Evolutionary conservation across 1,139 yeast genomes (phyloP).

Genomic region (Lodderomyces elongisporus): DNA sequence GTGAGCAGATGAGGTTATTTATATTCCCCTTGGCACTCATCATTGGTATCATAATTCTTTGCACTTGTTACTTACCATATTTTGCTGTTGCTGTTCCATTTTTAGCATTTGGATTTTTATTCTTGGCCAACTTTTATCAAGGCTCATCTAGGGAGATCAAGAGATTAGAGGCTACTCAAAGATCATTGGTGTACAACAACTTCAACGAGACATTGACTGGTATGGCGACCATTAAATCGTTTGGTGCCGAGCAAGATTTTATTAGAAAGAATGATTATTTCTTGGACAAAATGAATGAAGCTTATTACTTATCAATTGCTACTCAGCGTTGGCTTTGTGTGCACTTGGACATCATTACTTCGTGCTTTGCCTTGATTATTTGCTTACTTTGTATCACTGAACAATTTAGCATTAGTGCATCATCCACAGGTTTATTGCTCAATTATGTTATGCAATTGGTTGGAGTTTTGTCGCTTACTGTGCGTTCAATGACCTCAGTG

Average conservation of each 20-base stretch:
- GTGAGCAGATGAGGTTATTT: conserved; percentile 41
- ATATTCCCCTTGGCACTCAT: conserved; percentile 37
- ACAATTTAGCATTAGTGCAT: conserved; percentile 37
- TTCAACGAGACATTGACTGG: conserved; percentile 45
- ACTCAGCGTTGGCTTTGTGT: conserved; percentile 44
- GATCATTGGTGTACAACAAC: conserved; percentile 43
- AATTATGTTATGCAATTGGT: conserved; percentile 43
- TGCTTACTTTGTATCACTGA: conserved; percentile 38
- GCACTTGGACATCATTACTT: conserved; percentile 37
- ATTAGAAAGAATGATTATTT: conserved; percentile 31
- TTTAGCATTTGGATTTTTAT: conserved; percentile 25
- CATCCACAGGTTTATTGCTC: conserved; percentile 41
- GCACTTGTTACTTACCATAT: conserved; percentile 43
- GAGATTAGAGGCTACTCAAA: conserved; percentile 40
- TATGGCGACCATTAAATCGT: conserved; percentile 40
- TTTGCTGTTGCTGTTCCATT: conserved; percentile 44
- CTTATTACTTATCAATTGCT: conserved; percentile 38
- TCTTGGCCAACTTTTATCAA: conserved; percentile 37
- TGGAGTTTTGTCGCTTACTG: conserved; percentile 37
- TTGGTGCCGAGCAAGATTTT: conserved; percentile 27
- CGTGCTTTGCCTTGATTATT: conserved; percentile 34
- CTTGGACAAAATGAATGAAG: conserved; percentile 40
- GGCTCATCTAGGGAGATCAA: conserved; percentile 43
- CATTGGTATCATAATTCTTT: conserved; percentile 39
- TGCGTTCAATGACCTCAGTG: conserved; percentile 42